phyloP scores from a whole-genome alignment of 202 grass and related monocot species.

The Eragrostis tef region DNA sequence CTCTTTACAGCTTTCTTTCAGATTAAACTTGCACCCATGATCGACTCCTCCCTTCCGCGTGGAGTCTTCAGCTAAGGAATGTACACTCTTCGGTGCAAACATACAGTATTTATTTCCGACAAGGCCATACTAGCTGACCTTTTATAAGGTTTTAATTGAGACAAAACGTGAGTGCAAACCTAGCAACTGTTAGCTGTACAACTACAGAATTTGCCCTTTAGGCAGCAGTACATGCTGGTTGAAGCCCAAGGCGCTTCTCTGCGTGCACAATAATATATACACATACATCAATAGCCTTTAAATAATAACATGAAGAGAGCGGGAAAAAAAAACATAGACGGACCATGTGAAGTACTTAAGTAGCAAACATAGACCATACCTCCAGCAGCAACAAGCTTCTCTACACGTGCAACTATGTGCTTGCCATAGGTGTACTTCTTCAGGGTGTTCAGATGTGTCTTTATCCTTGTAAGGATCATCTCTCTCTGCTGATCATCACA shows the following conservation, averaged over 20 bases:
- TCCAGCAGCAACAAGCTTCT: conserved; percentile 92
- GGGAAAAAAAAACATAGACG: neutral
- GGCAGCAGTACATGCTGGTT: conserved; percentile 61
- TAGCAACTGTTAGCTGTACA: conserved; percentile 91
- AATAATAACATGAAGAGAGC: neutral
- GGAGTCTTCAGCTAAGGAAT: conserved; percentile 62
- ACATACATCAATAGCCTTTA: neutral
- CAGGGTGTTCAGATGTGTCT: conserved; percentile 83
- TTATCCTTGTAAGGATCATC: conserved; percentile 85
- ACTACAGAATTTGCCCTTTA: conserved; percentile 57
- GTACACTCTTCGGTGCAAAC: conserved; percentile 71
- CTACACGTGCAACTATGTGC: conserved; percentile 90
- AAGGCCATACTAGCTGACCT: conserved; percentile 46
- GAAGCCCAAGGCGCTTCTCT: conserved; percentile 79
- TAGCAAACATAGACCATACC: conserved; percentile 42
- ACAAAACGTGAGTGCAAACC: conserved; percentile 68
- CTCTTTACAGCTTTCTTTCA: conserved; percentile 60
- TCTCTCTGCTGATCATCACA: conserved; percentile 90
- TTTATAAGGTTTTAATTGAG: conserved; percentile 53
- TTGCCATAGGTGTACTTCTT: conserved; percentile 96
- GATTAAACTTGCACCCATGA: conserved; percentile 49
- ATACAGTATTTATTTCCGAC: conserved; percentile 66
- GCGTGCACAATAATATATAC: conserved; percentile 22
- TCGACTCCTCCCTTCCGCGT: conserved; percentile 29
- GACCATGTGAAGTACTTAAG: neutral